Evolutionary conservation across 192 early-diverging fungal genomes (phyloP).

Genomic region (Mortierella hygrophila): DNA sequence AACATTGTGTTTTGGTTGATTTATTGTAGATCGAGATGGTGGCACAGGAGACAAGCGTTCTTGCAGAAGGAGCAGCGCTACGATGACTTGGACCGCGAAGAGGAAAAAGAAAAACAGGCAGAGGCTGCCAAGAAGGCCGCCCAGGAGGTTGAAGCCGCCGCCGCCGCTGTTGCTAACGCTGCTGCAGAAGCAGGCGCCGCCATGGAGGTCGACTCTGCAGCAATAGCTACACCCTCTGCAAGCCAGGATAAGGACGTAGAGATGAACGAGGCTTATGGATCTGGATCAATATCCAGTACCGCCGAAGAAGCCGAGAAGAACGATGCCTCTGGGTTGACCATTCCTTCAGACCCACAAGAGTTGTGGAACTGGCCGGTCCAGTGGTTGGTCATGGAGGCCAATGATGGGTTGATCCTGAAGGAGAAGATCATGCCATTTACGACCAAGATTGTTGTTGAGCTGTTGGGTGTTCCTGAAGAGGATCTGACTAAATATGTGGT

Average conservation of each 20-base stretch:
- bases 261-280: constrained; percentile 6
- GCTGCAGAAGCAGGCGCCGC: not conserved
- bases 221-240: no score
- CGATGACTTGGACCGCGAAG: constrained; percentile 67
- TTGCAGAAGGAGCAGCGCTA: constrained; percentile 49
- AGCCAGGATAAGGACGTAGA: constrained; percentile 22
- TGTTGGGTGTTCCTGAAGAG: constrained; percentile 83
- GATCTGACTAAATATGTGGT: constrained; percentile 87
- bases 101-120: constrained; percentile 78
- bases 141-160: constrained; percentile 48
- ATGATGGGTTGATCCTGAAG: constrained; percentile 61
- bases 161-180: constrained; percentile 28
- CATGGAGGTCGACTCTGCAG: not conserved
- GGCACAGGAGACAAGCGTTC: constrained; percentile 70
- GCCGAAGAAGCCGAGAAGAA: constrained; percentile 46
- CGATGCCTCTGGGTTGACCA: constrained; percentile 20
- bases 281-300: constrained; percentile 1
- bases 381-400: constrained; percentile 82
- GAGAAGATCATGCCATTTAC: constrained; percentile 83
- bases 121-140: constrained; percentile 64
- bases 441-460: constrained; percentile 82
- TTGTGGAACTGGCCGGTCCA: constrained; percentile 80
- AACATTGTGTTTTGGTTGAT: not conserved
- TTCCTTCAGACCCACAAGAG: constrained; percentile 77
- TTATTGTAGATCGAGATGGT: constrained; percentile 74